These are phyloP conservation scores for Harrya chromipes DNA, from an alignment of 768 basidiomycete species.

Conservation along the genomic window DNA sequence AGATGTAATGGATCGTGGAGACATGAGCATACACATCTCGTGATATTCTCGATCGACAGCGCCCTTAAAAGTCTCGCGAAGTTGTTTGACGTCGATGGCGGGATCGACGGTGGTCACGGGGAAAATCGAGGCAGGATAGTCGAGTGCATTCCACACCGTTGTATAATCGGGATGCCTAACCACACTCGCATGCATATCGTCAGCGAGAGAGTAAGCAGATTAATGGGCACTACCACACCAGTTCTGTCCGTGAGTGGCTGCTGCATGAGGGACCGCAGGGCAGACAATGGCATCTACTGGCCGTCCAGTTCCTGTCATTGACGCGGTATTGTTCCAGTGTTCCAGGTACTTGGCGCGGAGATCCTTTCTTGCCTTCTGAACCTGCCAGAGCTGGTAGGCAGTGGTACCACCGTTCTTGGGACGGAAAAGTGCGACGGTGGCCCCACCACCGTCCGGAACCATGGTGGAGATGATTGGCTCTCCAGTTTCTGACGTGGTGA, in stretches of 20 bases:
- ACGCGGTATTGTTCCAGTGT: constrained; percentile 55
- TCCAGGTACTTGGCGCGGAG: constrained; percentile 58
- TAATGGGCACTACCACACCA: constrained; percentile 34
- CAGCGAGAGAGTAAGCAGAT: not conserved
- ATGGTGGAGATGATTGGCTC: constrained; percentile 57
- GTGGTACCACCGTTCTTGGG: constrained; percentile 32
- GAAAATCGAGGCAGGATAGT: constrained; percentile 59
- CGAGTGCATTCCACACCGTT: constrained; percentile 61
- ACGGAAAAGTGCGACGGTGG: constrained; percentile 21
- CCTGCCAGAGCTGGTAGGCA: constrained; percentile 68
- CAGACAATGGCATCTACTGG: constrained; percentile 75
- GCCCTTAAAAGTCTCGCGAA: constrained; percentile 46
- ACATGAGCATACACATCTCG: constrained; percentile 47
- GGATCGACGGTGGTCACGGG: constrained; percentile 65
- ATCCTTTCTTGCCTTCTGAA: constrained; percentile 45
- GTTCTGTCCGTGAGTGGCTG: constrained; percentile 61
- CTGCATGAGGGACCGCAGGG: constrained; percentile 57
- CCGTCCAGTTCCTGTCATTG: constrained; percentile 59
- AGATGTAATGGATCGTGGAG: not conserved
- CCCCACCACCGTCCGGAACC: constrained; percentile 27
- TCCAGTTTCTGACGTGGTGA: constrained; percentile 37
- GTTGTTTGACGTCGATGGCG: constrained; percentile 44
- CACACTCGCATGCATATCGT: not conserved
- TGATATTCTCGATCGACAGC: constrained; percentile 47
- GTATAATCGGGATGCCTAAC: constrained; percentile 52